phyloP scores from a whole-genome alignment of 2,329 filamentous ascomycete genomes.

The Sarocladium brachiariae region DNA sequence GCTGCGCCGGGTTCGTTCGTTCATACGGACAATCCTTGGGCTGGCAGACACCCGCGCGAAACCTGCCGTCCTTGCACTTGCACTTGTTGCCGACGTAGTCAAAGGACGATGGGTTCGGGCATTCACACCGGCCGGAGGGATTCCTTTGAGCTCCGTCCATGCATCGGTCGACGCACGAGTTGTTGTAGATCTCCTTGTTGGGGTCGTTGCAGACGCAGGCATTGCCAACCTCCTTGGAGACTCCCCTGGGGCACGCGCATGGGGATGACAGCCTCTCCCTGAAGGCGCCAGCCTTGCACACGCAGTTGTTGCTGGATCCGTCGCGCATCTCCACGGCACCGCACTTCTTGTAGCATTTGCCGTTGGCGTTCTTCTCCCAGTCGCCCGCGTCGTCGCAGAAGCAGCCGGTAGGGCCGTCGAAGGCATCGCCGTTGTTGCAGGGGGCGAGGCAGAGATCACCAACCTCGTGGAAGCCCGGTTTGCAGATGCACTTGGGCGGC shows the following conservation, averaged over 20 bases:
- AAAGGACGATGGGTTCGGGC: background rate
- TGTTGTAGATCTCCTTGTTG: background rate
- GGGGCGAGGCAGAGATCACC: background rate
- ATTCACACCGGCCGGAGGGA: background rate
- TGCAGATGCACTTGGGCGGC: background rate
- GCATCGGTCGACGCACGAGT: background rate
- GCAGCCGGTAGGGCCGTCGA: background rate
- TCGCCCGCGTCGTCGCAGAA: background rate
- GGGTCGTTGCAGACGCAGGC: background rate
- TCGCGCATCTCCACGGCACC: background rate
- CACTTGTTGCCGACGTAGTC: background rate
- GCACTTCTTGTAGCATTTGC: constrained; percentile 2
- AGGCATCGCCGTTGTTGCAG: background rate
- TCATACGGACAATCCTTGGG: too few species aligned
- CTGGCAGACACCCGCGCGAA: background rate
- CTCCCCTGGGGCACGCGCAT: background rate
- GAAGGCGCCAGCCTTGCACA: background rate
- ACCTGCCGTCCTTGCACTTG: background rate
- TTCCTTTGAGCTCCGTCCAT: background rate
- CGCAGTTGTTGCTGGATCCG: background rate
- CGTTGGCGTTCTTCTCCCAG: background rate
- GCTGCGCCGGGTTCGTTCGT: too few species aligned
- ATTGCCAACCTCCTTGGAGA: background rate
- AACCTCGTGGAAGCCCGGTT: background rate
- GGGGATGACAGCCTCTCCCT: background rate